Base-by-base conservation (phyloP, 2,329 filamentous ascomycete species). In the Cladorrhinum sp. region DNA sequence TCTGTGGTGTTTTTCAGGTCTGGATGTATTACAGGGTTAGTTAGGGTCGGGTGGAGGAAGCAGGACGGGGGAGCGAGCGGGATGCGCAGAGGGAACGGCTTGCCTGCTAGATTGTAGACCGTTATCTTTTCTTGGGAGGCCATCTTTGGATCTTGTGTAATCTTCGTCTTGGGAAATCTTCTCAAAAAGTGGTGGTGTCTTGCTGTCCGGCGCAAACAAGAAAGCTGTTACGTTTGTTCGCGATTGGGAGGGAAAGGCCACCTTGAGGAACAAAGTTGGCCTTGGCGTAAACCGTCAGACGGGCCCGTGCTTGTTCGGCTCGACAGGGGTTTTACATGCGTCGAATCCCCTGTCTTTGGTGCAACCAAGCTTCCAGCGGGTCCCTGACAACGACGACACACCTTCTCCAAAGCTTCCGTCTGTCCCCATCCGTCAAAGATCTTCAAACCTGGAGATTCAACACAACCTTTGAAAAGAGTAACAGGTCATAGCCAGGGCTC, bases 1-100 rank as follows among this genome's bases (percentile, higher is more conserved):
- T 99, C 95, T 67, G 91, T 92, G 41, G 93, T 96, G 79, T 95
- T 96, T 77, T 98, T 98, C 65, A 99, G 88, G 74, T 98, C 95
- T 96, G 73, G 27, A 59, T n/a, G n/a, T n/a, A 22, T 27, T 41
- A 16, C 60, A 50, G 38, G 49, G 49, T 24, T 50, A 27, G 54
- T 59, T 49, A 53, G 56, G 50, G 29, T 18, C 22, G 48, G 25
- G 25, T 36, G 56, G 32, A 12, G 16, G n/a, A 22, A 7, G 29
- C 18, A 7, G 27, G 20, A 50, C 27, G 12, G 52, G 9, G 52
- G 41, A 2, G 3, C 2, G 41, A 4, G 18, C 4, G 3, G 41
- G 51, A 38, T n/a, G n/a, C n/a, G n/a, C n/a, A n/a, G n/a, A 50
- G 62, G 38, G 63, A 55, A 50, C n/a, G 55, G 64, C 65, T 62